These are phyloP conservation scores for Fusarium compactum DNA, from an alignment of 2,329 filamentous ascomycete genomes.

Conservation along the genomic window DNA sequence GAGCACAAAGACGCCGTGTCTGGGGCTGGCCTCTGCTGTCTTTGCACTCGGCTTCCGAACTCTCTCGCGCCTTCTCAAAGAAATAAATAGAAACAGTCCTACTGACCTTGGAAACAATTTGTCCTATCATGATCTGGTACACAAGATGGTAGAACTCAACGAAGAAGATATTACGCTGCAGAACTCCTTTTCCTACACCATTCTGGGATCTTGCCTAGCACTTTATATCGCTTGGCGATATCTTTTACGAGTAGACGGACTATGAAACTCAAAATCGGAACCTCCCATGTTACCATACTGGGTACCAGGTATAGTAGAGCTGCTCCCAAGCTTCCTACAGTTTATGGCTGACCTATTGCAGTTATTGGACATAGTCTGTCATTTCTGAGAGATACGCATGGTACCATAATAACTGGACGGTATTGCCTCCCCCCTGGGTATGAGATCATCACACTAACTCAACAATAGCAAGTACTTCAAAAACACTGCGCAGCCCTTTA, in stretches of 20 bases:
- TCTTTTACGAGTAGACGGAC: not conserved
- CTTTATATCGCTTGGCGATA: not conserved
- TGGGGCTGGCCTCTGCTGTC: rapidly evolving
- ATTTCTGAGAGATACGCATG: not conserved
- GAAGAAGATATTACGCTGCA: not conserved
- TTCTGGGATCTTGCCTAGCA: rapidly evolving
- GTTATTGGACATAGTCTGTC: not conserved
- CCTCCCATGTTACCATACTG: slow-evolving; percentile 7
- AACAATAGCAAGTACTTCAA: not conserved
- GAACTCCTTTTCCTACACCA: rapidly evolving
- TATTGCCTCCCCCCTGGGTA: no score
- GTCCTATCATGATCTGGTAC: no score
- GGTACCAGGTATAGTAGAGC: no score
- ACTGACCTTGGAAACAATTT: not conserved
- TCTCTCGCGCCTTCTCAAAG: not conserved
- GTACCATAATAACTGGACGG: not conserved
- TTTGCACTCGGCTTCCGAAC: not conserved
- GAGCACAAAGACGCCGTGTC: not conserved
- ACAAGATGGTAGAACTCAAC: no score
- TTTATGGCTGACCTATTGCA: not conserved
- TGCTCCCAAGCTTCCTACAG: no score
- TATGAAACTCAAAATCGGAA: not conserved
- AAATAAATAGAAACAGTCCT: no score
- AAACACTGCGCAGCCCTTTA: not conserved
- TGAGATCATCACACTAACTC: no score